Evolutionary conservation across 495 filamentous ascomycete genomes (phyloP).

Genomic region (Penicillium egyptiacum): DNA sequence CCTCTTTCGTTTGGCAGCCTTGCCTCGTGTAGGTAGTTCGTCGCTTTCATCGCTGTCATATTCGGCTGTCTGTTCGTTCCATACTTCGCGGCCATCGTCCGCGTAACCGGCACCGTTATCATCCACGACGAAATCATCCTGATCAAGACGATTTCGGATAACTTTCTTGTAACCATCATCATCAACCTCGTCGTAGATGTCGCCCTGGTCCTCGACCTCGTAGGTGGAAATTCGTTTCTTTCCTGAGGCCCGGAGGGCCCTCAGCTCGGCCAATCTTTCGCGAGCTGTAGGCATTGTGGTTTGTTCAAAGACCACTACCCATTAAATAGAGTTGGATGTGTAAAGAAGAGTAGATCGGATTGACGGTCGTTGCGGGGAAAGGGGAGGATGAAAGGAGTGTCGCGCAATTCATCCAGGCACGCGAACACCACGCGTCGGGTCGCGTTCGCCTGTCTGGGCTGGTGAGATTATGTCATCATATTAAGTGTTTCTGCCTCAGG

Average conservation of each 20-base stretch:
- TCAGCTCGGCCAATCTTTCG: constrained; percentile 71
- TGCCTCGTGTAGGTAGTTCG: constrained; percentile 63
- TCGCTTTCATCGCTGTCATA: constrained; percentile 69
- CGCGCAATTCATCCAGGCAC: constrained; percentile 10
- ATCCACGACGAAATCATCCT: constrained; percentile 97
- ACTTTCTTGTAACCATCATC: constrained; percentile 97
- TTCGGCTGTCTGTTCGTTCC: constrained; percentile 64
- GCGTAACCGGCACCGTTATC: constrained; percentile 93
- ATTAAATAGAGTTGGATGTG: constrained; percentile 10
- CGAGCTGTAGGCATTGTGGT: constrained; percentile 40
- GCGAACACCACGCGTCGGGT: constrained; percentile 9
- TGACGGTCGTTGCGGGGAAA: constrained; percentile 24
- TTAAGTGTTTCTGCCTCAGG: background rate
- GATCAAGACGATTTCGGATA: constrained; percentile 81
- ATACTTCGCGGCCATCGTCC: constrained; percentile 96
- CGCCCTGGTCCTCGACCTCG: constrained; percentile 77
- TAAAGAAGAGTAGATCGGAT: constrained; percentile 6
- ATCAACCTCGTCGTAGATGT: constrained; percentile 94
- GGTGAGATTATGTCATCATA: constrained; percentile 1
- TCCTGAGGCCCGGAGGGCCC: constrained; percentile 80
- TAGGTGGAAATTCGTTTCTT: constrained; percentile 90
- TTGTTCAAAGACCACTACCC: constrained; percentile 22
- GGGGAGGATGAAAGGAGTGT: constrained; percentile 21
- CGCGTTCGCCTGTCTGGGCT: background rate
- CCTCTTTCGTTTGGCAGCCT: constrained; percentile 79